Conservation (phyloP, 768 basidiomycete genomes). For the Phylloporus arenicola region DNA sequence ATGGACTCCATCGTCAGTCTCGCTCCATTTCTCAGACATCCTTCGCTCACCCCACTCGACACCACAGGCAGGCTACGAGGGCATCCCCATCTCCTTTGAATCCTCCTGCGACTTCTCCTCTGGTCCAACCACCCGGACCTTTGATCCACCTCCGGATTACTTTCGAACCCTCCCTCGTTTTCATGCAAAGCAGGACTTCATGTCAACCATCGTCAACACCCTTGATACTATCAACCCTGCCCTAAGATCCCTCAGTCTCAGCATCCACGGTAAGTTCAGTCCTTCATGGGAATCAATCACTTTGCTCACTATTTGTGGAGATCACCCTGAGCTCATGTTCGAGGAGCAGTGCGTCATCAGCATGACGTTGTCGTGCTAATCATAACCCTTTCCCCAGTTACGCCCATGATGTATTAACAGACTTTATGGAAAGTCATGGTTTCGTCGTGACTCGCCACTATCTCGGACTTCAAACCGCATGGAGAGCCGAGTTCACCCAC, state of each 20-base stretch:
- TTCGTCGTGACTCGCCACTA: slow-evolving; percentile 71
- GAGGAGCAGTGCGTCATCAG: slow-evolving; percentile 50
- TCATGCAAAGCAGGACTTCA: slow-evolving; percentile 32
- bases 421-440: slow-evolving; percentile 61
- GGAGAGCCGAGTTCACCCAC: slow-evolving; percentile 66
- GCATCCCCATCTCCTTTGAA: slow-evolving; percentile 31
- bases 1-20: slow-evolving; percentile 6
- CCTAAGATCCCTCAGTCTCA: slow-evolving; percentile 60
- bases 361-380: slow-evolving; percentile 1
- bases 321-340: slow-evolving; percentile 61
- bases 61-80: slow-evolving; percentile 10
- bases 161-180: slow-evolving; percentile 16
- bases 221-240: slow-evolving; percentile 48
- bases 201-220: slow-evolving; percentile 47
- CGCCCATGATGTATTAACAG: slow-evolving; percentile 65
- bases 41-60: slow-evolving; percentile 1
- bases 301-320: slow-evolving; percentile 32
- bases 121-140: slow-evolving; percentile 13
- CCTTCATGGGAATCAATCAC: background rate
- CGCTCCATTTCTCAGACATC: background rate
- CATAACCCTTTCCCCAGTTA: slow-evolving; percentile 38
- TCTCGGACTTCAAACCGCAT: slow-evolving; percentile 68
- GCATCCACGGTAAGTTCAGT: slow-evolving; percentile 58
- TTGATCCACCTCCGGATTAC: slow-evolving; percentile 42
- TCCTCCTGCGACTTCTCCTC: slow-evolving; percentile 43